Evolutionary conservation across 805 yeast species (phyloP), one percentile per base, ranked within the genome.

Genomic region (Groenewaldozyma salmanticensis): DNA sequence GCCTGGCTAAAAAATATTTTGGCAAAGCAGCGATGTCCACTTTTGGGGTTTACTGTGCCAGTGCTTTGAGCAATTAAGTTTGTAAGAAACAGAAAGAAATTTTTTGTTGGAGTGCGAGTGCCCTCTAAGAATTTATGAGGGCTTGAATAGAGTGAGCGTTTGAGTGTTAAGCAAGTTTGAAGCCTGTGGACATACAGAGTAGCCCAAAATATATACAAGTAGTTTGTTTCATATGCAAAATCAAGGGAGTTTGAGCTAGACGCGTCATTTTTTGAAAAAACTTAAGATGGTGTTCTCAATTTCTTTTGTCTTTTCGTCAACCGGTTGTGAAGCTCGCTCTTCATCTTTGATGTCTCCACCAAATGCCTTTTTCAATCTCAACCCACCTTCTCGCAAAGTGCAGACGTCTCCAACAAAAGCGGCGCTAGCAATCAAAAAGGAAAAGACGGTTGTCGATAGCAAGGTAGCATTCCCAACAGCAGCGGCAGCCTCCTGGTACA

Each of bases 391-490:
- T 42, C 69, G 66, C 36, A 80, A 66, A 21, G 65, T 68, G 5
- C 83, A 72, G 7, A 86, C 79, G 54, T 86, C 94, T 61, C 72
- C 68, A 32, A 77, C 67, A 95, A 95, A 87, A 52, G 85, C 78
- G 2, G 77, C 67, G 2, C 94, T 94, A 31, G 83, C 73, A 1
- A 78, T 65, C 3, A 75, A 61, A 85, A 84, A 83, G 1, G 84
- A 72, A 51, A 81, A 72, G 0, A 85, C 74, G 1, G 86, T 72
- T 0, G 78, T 70, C 2, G 95, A 83, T 15, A 88, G 63, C 36
- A 81, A 61, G 0, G 95, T 75, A 1, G 95, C 94, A 32, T 83
- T 79, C 0, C 80, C 75, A 2, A 88, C 85, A 0, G 96, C 96
- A 32, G 78, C 76, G 27, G 85, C 74, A 1, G 95, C 95, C 58